phyloP scores from a whole-genome alignment of 306 rosid species.

The Castanopsis chinensis region DNA sequence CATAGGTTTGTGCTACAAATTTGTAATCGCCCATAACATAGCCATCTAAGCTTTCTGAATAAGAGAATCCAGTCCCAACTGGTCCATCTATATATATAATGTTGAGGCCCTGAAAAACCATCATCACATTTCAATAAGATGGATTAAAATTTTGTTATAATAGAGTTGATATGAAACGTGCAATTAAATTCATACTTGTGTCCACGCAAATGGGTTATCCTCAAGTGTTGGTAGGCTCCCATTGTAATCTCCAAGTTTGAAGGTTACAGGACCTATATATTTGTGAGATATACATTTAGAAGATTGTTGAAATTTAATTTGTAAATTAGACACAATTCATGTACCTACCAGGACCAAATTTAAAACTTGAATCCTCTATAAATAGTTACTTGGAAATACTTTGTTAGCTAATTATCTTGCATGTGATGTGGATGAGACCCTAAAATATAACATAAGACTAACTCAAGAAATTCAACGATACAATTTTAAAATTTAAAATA shows the following conservation, averaged over 20 bases:
- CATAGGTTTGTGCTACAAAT: neutral
- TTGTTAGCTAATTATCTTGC: neutral
- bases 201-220: constrained; percentile 22
- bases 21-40: neutral
- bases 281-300: neutral
- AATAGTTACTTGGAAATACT: no score
- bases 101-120: neutral
- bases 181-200: neutral
- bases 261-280: constrained; percentile 14
- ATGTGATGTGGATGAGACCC: neutral
- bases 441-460: neutral
- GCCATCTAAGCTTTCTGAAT: neutral
- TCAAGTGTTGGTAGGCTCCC: constrained; percentile 24
- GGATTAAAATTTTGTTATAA: neutral
- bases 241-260: constrained; percentile 18
- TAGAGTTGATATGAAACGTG: neutral
- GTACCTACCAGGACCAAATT: no score
- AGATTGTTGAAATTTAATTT: no score
- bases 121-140: neutral
- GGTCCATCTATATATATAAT: neutral
- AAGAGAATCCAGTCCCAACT: neutral
- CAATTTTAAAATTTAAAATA: no score
- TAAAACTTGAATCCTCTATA: no score
- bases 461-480: neutral
- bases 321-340: no score